Evolutionary conservation across 2,329 filamentous ascomycete genomes (phyloP), one percentile per base, ranked within the genome.

Genomic region (Colletotrichum sp.): DNA sequence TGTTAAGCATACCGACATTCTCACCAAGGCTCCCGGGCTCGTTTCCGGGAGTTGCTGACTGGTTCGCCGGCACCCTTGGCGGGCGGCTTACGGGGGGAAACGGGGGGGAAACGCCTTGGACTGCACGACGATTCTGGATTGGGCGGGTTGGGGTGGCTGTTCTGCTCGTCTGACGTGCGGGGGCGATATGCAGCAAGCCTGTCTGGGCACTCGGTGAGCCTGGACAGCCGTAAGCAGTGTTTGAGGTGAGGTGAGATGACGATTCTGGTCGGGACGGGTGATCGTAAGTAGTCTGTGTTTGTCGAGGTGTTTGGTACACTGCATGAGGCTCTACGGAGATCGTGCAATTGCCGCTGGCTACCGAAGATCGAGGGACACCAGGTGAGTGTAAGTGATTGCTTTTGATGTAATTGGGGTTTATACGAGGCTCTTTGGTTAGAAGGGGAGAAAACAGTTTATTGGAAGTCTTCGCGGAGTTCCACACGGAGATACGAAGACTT

Each of bases 1-100:
- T 75, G 73, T 75, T 75, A 75, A 52, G 64, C 69, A 68, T 73
- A 75, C 73, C 73, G 73, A 75, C 70, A 67, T 64, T 75, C 73
- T 67, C 70, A 68, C 63, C 59, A 34, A 61, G 59, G 59, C 59
- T 60, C 3, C 9, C 13, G 60, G 28, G 10, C 6, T 64, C 21
- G 9, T 21, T 39, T 39, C n/a, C 16, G 34, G 59, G 59, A 18
- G 34, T 39, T 60, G 67, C 34, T 69, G 34, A 69, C 67, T 69
- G 67, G 32, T 32, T 32, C 16, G 28, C 16, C 7, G 16, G 26
- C 39, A 10, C 7, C 4, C 67, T 69, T 61, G 67, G 67, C 67
- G 67, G 32, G 67, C 18, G 67, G 67, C 67, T 69, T 69, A 69
- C 67, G 55, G 55, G 30, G 55, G 43, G 16, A 30, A 5, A 34